phyloP scores from a whole-genome alignment of 176 grass and related monocot genomes.

The Bothriochloa decipiens region DNA sequence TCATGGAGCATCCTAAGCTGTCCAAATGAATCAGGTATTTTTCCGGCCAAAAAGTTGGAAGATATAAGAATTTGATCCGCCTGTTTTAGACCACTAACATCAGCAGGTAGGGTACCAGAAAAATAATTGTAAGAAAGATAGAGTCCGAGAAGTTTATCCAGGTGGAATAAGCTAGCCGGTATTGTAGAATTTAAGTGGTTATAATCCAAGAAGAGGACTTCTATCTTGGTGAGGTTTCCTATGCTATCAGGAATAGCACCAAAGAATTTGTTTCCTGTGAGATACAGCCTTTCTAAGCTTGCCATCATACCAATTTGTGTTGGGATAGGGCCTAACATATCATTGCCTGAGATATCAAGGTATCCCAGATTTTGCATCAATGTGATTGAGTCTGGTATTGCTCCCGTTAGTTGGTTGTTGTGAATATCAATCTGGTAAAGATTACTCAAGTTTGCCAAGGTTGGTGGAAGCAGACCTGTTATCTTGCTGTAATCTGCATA shows the following conservation, averaged over 20 bases:
- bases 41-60: background rate
- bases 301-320: background rate
- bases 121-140: background rate
- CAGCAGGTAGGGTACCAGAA: background rate
- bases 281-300: background rate
- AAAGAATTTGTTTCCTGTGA: background rate
- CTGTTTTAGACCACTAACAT: background rate
- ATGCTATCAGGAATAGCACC: background rate
- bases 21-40: background rate
- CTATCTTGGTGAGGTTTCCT: background rate
- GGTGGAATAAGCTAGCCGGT: background rate
- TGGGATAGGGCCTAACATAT: background rate
- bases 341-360: background rate
- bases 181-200: background rate
- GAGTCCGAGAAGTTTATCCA: background rate
- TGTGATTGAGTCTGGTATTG: background rate
- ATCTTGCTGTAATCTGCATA: background rate
- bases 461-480: background rate
- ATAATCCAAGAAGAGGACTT: fast-evolving
- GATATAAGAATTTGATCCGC: background rate
- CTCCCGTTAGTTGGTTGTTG: background rate
- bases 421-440: background rate
- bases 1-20: background rate
- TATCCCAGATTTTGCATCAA: background rate
- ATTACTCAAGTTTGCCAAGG: background rate